Evolutionary conservation across 1,284 basidiomycete genomes (phyloP).

Genomic region (Termitomyces sp.): DNA sequence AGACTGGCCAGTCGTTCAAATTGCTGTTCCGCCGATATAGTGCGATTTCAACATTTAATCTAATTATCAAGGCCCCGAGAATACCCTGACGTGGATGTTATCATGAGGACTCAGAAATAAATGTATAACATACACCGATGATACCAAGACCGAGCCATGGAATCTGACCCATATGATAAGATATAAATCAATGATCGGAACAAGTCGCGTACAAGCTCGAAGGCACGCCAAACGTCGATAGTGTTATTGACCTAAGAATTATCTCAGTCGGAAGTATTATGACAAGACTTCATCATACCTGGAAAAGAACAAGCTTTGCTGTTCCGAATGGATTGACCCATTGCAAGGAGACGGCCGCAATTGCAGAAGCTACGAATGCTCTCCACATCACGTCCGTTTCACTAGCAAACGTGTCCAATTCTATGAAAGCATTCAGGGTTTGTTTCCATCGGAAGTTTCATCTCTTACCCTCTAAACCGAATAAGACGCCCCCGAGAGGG

Average conservation of each 20-base stretch:
- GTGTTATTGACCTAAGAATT: constrained; percentile 47
- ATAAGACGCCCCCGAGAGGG: constrained; percentile 70
- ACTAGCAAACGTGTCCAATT: constrained; percentile 64
- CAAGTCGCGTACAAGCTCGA: constrained; percentile 53
- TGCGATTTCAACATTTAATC: constrained; percentile 58
- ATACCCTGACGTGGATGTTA: constrained; percentile 41
- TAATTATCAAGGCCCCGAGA: constrained; percentile 59
- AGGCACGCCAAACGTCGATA: constrained; percentile 60
- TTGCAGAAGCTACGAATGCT: constrained; percentile 68
- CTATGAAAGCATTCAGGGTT: constrained; percentile 24
- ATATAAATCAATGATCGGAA: background rate
- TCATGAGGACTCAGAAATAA: background rate
- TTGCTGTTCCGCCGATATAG: constrained; percentile 54
- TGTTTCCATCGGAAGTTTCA: background rate
- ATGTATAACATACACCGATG: constrained; percentile 42
- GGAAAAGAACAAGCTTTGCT: constrained; percentile 69
- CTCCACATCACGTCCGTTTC: constrained; percentile 73
- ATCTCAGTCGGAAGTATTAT: background rate
- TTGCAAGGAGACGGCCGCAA: constrained; percentile 66
- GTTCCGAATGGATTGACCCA: constrained; percentile 74
- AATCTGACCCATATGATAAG: constrained; percentile 35
- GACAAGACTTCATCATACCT: constrained; percentile 29
- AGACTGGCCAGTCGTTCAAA: constrained; percentile 55
- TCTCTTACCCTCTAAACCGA: constrained; percentile 55
- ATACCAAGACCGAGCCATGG: constrained; percentile 62